Conservation (phyloP, 148 eudicot genomes). For the Selenicereus undatus region DNA sequence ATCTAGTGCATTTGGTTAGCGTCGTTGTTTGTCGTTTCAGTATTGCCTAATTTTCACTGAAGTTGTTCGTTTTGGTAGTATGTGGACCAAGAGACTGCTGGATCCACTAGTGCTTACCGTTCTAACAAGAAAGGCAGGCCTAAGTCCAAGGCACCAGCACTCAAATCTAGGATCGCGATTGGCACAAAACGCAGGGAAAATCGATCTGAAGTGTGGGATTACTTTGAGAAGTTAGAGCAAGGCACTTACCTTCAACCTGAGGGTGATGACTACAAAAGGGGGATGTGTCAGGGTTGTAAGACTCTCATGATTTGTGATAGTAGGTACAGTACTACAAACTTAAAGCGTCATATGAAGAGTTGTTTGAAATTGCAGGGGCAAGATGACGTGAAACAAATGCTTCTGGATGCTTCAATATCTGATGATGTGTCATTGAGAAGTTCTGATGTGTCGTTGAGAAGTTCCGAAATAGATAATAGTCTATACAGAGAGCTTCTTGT, state of each 20-base stretch:
- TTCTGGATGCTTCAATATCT: not conserved
- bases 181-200: not conserved
- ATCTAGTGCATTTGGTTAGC: not conserved
- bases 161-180: not conserved
- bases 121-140: not conserved
- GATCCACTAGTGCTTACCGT: not conserved
- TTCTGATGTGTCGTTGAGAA: not conserved
- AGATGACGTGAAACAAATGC: not conserved
- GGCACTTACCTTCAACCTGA: not conserved
- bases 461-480: not conserved
- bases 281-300: not conserved
- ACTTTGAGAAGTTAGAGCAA: not conserved
- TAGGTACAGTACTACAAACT: not conserved
- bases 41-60: not conserved
- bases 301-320: not conserved
- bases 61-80: not conserved
- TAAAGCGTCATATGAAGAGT: not conserved
- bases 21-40: not conserved
- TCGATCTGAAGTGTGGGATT: constrained; percentile 3
- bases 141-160: not conserved
- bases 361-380: not conserved
- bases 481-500: not conserved
- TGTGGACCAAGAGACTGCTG: not conserved
- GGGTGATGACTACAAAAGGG: not conserved
- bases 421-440: not conserved